Percentiles rank a stretch among this genome's conserved stretches.
These are phyloP conservation scores for Lachnellula occidentalis DNA, from an alignment of 2,329 filamentous ascomycete genomes.

Conservation along the genomic window DNA sequence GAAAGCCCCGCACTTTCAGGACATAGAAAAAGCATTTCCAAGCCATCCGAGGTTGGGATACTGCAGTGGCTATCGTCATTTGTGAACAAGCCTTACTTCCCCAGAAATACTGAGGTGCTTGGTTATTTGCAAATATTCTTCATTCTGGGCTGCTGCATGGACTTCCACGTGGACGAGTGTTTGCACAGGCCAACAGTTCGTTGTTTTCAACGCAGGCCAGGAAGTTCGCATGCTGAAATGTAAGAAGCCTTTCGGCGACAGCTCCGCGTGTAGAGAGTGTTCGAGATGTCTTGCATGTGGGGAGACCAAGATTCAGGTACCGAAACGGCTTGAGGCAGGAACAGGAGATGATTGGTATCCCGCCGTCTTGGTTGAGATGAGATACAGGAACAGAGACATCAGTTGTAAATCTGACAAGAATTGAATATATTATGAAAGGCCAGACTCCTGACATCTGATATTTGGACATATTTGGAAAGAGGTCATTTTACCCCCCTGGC, in stretches of 20 bases:
- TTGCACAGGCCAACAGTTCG: constrained; percentile 14
- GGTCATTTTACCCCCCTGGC: not conserved
- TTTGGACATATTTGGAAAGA: not conserved
- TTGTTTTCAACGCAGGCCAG: not conserved
- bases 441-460: not conserved
- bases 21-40: no score
- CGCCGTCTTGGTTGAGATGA: not conserved
- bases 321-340: not conserved
- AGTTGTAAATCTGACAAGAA: no score
- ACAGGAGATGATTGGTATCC: not conserved
- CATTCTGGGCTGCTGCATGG: no score
- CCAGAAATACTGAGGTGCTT: no score
- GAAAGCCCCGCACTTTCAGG: no score
- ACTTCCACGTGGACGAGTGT: not conserved
- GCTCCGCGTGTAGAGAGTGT: constrained; percentile 3
- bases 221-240: not conserved
- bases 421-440: no score
- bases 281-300: constrained; percentile 9
- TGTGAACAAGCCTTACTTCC: no score
- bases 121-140: no score
- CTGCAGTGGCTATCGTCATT: no score
- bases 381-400: no score
- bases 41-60: no score
- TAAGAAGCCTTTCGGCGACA: not conserved
- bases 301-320: not conserved